Conservation (phyloP, 1,139 yeast genomes). For the Suhomyces kunorum region DNA sequence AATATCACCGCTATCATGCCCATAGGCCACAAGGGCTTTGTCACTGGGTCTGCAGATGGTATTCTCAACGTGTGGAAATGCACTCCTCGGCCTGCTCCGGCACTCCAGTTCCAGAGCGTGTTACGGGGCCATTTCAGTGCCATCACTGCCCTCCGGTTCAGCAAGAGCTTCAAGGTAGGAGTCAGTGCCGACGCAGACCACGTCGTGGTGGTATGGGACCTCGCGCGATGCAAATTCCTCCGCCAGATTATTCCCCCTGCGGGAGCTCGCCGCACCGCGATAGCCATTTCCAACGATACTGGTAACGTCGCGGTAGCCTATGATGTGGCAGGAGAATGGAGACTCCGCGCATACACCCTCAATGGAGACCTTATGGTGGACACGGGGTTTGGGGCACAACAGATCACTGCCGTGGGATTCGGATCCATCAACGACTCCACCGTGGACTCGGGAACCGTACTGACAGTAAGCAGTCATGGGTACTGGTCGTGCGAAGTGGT, state of each 20-base stretch:
- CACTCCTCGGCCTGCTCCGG: constrained; percentile 24
- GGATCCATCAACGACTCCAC: constrained; percentile 35
- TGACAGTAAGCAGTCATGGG: constrained; percentile 29
- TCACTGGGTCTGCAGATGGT: constrained; percentile 60
- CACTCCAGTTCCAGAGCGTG: constrained; percentile 45
- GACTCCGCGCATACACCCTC: constrained; percentile 46
- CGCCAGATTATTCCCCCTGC: constrained; percentile 35
- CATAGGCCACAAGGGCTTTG: constrained; percentile 39
- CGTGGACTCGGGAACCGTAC: constrained; percentile 29
- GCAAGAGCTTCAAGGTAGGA: constrained; percentile 54
- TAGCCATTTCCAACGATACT: constrained; percentile 54
- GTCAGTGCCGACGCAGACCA: constrained; percentile 56
- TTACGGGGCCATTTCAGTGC: constrained; percentile 56
- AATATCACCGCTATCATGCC: constrained; percentile 39
- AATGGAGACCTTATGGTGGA: constrained; percentile 52
- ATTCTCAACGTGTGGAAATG: constrained; percentile 58
- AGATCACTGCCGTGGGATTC: constrained; percentile 29
- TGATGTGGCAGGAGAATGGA: constrained; percentile 17
- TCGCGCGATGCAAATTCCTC: constrained; percentile 50
- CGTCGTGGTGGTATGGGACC: constrained; percentile 58
- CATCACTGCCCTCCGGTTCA: constrained; percentile 44
- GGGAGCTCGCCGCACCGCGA: constrained; percentile 18
- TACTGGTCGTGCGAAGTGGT: constrained; percentile 44
- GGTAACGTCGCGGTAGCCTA: constrained; percentile 52
- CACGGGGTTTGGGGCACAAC: constrained; percentile 19